Percentiles rank a stretch among this genome's conserved stretches.
phyloP scores from a whole-genome alignment of 345 rosid species.

The Aquilaria malaccensis region DNA sequence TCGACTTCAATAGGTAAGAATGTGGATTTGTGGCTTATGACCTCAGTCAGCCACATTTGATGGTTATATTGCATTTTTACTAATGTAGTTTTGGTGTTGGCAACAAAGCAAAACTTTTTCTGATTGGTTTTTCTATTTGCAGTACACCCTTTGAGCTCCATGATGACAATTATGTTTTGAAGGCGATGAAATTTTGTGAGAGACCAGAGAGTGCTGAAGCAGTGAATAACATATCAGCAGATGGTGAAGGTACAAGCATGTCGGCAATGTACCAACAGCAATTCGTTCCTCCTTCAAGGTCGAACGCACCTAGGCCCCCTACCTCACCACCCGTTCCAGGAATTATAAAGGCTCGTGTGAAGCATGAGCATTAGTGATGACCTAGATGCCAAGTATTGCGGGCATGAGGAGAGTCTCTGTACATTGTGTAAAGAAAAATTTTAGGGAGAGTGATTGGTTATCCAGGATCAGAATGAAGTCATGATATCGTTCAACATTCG shows the following conservation, averaged over 20 bases:
- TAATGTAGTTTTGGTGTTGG: background rate
- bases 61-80: too few relatives aligned
- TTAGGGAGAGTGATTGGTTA: constrained; percentile 15
- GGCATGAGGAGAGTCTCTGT: constrained; percentile 29
- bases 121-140: constrained; percentile 15
- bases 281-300: constrained; percentile 29
- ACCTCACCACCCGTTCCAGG: constrained; percentile 59
- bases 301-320: constrained; percentile 42
- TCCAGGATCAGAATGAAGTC: constrained; percentile 10
- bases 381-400: constrained; percentile 10
- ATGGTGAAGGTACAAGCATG: constrained; percentile 47
- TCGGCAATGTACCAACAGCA: constrained; percentile 37
- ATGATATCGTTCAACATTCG: constrained; percentile 3
- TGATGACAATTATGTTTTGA: constrained; percentile 92
- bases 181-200: constrained; percentile 83
- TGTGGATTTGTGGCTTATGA: too few relatives aligned
- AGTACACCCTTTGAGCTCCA: constrained; percentile 99
- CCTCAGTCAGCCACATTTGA: background rate
- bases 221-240: constrained; percentile 22
- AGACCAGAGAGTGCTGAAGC: constrained; percentile 41
- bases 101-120: background rate
- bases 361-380: constrained; percentile 58
- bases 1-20: constrained; percentile 90
- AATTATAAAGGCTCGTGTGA: constrained; percentile 56
- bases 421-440: constrained; percentile 60